A percentile compares a stretch with the other conserved stretches of the same genome.
Evolutionary conservation across 2,329 filamentous ascomycete species (phyloP).

Genomic region (Fusarium bactridioides): DNA sequence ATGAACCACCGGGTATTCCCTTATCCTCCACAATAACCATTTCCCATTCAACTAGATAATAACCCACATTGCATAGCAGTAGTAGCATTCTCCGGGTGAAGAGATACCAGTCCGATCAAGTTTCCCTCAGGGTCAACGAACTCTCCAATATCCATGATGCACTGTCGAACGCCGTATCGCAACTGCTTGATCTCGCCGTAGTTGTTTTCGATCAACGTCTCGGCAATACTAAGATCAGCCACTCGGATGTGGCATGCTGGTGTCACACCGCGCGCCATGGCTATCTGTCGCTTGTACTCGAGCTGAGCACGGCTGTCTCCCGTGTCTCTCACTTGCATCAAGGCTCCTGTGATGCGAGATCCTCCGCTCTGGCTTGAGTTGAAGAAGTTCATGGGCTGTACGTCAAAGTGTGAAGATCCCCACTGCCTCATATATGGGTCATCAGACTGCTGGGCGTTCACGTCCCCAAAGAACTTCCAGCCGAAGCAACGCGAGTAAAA

Average conservation of each 20-base stretch:
- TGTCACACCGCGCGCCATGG: conserved; percentile 20
- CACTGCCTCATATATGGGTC: conserved; percentile 26
- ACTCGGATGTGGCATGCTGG: conserved; percentile 38
- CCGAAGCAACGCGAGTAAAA: conserved; percentile 39
- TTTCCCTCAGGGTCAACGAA: conserved; percentile 41
- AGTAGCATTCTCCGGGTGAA: conserved; percentile 34
- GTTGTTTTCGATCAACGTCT: conserved; percentile 34
- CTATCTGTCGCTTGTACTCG: conserved; percentile 21
- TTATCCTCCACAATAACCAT: conserved; percentile 28
- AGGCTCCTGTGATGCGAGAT: conserved; percentile 29
- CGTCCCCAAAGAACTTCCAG: conserved; percentile 36
- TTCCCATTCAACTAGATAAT: neutral
- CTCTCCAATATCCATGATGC: conserved; percentile 40
- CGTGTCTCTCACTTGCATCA: conserved; percentile 25
- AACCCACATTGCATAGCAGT: conserved; percentile 9
- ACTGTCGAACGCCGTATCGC: conserved; percentile 36
- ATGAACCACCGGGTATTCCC: conserved; percentile 33
- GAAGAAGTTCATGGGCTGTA: conserved; percentile 39
- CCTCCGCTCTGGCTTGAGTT: conserved; percentile 16
- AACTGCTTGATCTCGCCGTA: conserved; percentile 33
- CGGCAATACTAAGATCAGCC: conserved; percentile 34
- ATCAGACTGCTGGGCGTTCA: conserved; percentile 25
- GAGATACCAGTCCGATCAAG: conserved; percentile 36
- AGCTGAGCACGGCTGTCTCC: conserved; percentile 19
- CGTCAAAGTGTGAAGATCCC: conserved; percentile 37